Percentiles rank a stretch among this genome's conserved stretches.
These are phyloP conservation scores for Dicorynia guianensis DNA, from an alignment of 306 rosid species.

Conservation along the genomic window DNA sequence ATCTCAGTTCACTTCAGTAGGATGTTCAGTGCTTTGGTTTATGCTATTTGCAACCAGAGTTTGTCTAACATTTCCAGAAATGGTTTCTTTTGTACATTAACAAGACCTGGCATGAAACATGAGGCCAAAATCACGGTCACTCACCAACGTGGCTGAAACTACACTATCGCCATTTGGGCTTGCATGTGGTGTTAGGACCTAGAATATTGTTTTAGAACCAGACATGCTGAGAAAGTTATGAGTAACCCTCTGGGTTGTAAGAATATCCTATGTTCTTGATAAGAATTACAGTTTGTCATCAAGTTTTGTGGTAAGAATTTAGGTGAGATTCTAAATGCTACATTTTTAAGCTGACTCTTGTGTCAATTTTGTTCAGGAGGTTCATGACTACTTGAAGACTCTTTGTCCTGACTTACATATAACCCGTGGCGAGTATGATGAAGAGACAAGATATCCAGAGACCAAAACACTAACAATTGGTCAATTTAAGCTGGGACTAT, in stretches of 20 bases:
- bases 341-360: constrained; percentile 21
- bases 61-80: constrained; percentile 13
- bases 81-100: background rate
- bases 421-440: constrained; percentile 93
- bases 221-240: background rate
- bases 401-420: constrained; percentile 97
- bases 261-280: constrained; percentile 8
- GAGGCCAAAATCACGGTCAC: too few species aligned
- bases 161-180: too few species aligned
- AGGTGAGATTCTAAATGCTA: background rate
- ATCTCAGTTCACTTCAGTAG: background rate
- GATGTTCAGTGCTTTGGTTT: background rate
- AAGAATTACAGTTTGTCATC: constrained; percentile 1
- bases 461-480: constrained; percentile 96
- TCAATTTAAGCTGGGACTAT: constrained; percentile 93
- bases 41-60: background rate
- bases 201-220: too few species aligned
- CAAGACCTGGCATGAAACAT: background rate
- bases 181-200: too few species aligned
- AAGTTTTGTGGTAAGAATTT: constrained; percentile 5
- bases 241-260: background rate
- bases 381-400: constrained; percentile 97
- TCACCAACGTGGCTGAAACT: too few species aligned
- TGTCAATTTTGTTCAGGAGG: constrained; percentile 67
- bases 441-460: constrained; percentile 90